Base-by-base conservation (phyloP, 1,284 basidiomycete genomes). In the Malassezia globosa region DNA sequence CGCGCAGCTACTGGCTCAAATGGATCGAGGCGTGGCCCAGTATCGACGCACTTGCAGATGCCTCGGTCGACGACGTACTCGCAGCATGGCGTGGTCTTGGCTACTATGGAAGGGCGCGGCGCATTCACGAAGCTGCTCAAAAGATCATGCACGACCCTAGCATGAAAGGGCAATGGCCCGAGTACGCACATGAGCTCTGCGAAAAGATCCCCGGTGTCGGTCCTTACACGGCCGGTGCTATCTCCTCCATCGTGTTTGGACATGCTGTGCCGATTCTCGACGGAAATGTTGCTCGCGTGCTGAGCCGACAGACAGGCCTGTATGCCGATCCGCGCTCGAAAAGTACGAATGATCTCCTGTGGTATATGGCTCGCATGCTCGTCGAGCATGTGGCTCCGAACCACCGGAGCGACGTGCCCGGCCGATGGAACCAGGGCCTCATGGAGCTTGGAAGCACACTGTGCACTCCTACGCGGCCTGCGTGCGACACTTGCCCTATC, bases 201-300 rank as follows among this genome's bases (percentile, higher is more conserved):
- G 79, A 81, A 44, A 78, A 83, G 50, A 83, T 95, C 36, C 85
- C 87, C 24, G 89, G 90, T 2, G 83, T 95, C 29, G 89, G 89
- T 27, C 77, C 86, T 31, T 95, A 95, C 70, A 94, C 87, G 0
- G 77, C 77, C 8, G 78, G 68, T 16, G 68, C 68, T 4, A 66
- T 70, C 11, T 61, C 57, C 14, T 59, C 57, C 11, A 70, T 70
- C 35, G 66, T 67, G 4, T 70, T 63, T 34, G 68, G 68, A 2
- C 48, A 58, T 14, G 48, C 64, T 0, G 65, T 56, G 5, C 63
- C 66, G 8, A 63, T 69, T 14, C 45, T 70, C 11, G 68, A 70
- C 31, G 67, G 67, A 5, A 70, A 70, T 22, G 61, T 69, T 11
- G 51, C 56, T 5, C 49, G 68, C 16, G 68, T 70, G 1, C 39